Conservation (phyloP, 164 flowering plant genomes). For the Dillenia suffruticosa region DNA sequence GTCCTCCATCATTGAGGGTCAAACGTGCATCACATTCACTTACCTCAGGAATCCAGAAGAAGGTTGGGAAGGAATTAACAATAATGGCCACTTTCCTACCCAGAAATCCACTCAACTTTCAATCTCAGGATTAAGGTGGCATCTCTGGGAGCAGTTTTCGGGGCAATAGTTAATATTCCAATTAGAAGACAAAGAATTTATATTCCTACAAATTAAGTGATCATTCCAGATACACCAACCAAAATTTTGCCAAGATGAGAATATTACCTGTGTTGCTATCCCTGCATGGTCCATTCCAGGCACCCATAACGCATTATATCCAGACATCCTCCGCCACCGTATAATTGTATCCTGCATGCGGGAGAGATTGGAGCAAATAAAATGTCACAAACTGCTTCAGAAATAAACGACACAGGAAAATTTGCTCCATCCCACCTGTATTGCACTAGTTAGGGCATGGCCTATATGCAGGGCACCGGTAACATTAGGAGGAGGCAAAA, state of each 20-base stretch:
- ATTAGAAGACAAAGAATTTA: too few species aligned
- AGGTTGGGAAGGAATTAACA: too few species aligned
- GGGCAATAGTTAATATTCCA: too few species aligned
- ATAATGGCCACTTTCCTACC: too few species aligned
- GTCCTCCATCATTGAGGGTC: too few species aligned
- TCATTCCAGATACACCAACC: neutral
- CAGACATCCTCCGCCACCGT: constrained; percentile 95
- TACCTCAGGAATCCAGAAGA: too few species aligned
- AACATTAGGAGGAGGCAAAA: constrained; percentile 97
- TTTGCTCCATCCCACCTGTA: constrained; percentile 47
- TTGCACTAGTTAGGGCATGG: constrained; percentile 91
- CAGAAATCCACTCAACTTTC: too few species aligned
- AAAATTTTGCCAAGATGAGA: neutral
- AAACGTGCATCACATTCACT: too few species aligned
- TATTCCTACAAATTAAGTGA: too few species aligned
- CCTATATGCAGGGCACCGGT: constrained; percentile 99
- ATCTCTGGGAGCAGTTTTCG: too few species aligned
- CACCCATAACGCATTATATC: constrained; percentile 88
- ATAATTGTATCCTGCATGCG: constrained; percentile 77
- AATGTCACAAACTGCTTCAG: neutral
- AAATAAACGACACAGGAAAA: constrained; percentile 2
- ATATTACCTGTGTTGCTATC: constrained; percentile 84
- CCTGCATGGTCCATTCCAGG: constrained; percentile 99
- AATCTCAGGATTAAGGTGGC: too few species aligned
- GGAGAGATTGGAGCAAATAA: neutral